Conservation (phyloP, 164 flowering plant genomes). For the Stephania cephalantha region DNA sequence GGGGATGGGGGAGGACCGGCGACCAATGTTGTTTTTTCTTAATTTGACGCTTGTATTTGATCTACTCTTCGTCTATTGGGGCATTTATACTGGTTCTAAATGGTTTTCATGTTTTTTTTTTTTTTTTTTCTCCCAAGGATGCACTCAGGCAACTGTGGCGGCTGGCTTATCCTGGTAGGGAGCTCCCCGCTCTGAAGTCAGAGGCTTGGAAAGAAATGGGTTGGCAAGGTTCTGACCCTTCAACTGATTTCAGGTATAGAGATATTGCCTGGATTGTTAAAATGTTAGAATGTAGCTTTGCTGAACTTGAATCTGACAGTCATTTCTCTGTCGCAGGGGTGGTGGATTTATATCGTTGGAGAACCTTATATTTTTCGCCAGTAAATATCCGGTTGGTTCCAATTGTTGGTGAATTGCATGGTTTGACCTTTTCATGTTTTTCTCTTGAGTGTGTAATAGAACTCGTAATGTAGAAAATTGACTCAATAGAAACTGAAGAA, state of each 20-base stretch:
- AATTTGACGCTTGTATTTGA: too few species aligned
- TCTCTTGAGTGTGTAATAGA: too few species aligned
- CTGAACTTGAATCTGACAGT: constrained; percentile 6
- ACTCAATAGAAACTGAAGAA: too few species aligned
- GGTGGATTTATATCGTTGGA: constrained; percentile 89
- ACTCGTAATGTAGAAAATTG: too few species aligned
- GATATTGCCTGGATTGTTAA: background rate
- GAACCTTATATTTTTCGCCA: constrained; percentile 82
- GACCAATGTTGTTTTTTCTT: too few species aligned
- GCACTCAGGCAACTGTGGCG: constrained; percentile 86
- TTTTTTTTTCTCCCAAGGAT: constrained; percentile 35
- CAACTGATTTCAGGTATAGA: constrained; percentile 86
- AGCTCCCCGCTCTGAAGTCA: constrained; percentile 73
- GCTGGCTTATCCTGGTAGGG: constrained; percentile 72
- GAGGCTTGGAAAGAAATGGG: constrained; percentile 99
- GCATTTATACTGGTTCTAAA: too few species aligned
- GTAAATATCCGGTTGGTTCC: constrained; percentile 66
- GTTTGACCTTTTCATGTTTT: background rate
- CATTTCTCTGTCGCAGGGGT: constrained; percentile 46
- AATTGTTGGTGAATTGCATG: background rate
- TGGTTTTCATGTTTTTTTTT: too few species aligned
- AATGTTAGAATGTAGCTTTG: background rate
- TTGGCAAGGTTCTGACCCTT: constrained; percentile 97
- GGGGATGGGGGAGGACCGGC: too few species aligned
- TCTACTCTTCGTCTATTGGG: too few species aligned